A percentile compares a stretch with the other conserved stretches of the same genome.
phyloP scores from a whole-genome alignment of 352 stramenopile species.

The Halophytophthora batemanensis region DNA sequence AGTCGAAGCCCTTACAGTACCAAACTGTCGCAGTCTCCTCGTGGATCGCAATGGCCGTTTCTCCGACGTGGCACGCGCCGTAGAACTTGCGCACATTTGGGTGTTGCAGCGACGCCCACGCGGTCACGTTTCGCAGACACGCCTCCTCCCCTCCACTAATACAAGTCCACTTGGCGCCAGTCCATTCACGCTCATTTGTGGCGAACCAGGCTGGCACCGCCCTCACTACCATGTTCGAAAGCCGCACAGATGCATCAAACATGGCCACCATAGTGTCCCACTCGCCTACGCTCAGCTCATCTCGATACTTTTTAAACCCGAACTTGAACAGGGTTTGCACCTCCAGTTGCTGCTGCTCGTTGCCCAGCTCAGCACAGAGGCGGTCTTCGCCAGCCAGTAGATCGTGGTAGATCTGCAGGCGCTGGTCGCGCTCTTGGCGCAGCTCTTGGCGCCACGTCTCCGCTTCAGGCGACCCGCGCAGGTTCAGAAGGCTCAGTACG shows the following conservation, averaged over 20 bases:
- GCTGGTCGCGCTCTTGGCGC: neutral
- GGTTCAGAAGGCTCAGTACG: neutral
- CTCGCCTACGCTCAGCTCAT: slow-evolving; percentile 7
- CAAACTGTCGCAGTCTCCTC: too few relatives aligned
- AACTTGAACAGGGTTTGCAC: slow-evolving; percentile 11
- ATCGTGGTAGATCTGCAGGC: neutral
- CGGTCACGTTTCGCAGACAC: slow-evolving; percentile 2
- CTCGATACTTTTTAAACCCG: slow-evolving; percentile 8
- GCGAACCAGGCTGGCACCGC: slow-evolving; percentile 16
- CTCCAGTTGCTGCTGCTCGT: slow-evolving; percentile 11
- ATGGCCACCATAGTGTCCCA: slow-evolving; percentile 1
- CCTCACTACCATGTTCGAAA: slow-evolving; percentile 3
- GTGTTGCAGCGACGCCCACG: slow-evolving; percentile 11
- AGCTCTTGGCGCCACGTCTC: neutral
- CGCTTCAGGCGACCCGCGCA: neutral
- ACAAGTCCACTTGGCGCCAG: slow-evolving; percentile 5
- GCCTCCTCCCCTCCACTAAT: too few relatives aligned
- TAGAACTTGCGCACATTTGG: slow-evolving; percentile 12
- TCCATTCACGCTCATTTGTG: slow-evolving; percentile 3
- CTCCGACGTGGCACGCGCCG: slow-evolving; percentile 18
- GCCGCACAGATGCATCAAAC: slow-evolving; percentile 3
- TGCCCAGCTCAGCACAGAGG: slow-evolving; percentile 5
- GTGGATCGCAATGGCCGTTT: too few relatives aligned
- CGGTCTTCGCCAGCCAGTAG: slow-evolving; percentile 2
- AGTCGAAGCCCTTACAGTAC: too few relatives aligned